These are phyloP conservation scores for Xylariaceae sp. DNA, from an alignment of 2,329 filamentous ascomycete species.

Conservation along the genomic window DNA sequence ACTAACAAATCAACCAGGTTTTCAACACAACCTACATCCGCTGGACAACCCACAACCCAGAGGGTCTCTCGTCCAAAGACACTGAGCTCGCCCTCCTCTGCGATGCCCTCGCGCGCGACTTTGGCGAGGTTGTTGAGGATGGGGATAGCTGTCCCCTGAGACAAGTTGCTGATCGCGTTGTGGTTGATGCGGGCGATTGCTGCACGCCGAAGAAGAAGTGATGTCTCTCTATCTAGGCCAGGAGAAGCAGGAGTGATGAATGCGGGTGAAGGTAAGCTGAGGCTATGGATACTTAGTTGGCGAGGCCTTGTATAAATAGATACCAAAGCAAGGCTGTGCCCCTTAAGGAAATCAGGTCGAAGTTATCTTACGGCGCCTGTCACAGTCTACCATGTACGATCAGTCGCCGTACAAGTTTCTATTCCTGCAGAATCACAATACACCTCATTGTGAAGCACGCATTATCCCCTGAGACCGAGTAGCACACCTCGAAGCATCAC, in stretches of 20 bases:
- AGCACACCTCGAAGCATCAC: too few relatives aligned
- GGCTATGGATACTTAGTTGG: neutral
- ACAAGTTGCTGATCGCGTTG: conserved; percentile 44
- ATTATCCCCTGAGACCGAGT: too few relatives aligned
- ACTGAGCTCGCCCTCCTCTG: conserved; percentile 57
- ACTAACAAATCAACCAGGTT: conserved; percentile 40
- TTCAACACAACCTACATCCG: conserved; percentile 66
- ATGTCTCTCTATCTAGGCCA: neutral
- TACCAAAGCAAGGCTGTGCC: neutral
- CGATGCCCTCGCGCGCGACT: conserved; percentile 52
- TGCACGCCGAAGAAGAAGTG: conserved; percentile 43
- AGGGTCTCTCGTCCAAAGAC: conserved; percentile 61
- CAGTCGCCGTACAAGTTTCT: too few relatives aligned
- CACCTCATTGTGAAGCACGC: too few relatives aligned
- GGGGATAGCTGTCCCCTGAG: conserved; percentile 27
- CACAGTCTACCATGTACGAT: too few relatives aligned
- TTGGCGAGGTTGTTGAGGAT: conserved; percentile 47
- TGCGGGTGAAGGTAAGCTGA: neutral
- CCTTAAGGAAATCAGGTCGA: neutral
- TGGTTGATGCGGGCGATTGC: conserved; percentile 46
- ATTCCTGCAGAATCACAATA: too few relatives aligned
- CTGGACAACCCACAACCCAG: conserved; percentile 67
- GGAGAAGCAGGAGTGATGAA: conserved; percentile 4
- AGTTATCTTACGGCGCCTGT: neutral
- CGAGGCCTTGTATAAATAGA: neutral